Conservation (phyloP, 2,329 filamentous ascomycete species). For the Aspergillus aculeatinus region DNA sequence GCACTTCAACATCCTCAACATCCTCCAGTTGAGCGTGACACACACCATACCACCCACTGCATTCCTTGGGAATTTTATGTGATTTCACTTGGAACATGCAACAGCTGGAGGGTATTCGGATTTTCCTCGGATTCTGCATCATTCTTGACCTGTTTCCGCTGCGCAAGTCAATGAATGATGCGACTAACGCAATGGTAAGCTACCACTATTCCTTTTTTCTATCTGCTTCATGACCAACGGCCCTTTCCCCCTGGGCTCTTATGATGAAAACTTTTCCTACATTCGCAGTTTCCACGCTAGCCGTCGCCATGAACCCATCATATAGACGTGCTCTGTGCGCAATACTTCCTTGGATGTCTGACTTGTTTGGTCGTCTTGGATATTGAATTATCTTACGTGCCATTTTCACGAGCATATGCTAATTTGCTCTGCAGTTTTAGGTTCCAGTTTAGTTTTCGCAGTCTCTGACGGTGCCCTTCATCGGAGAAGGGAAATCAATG, state of each 20-base stretch:
- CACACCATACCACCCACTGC: background rate
- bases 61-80: background rate
- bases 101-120: too few relatives aligned
- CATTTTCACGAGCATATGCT: background rate
- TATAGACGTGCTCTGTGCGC: constrained; percentile 36
- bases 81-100: background rate
- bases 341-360: constrained; percentile 44
- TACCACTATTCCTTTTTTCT: background rate
- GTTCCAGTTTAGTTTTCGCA: background rate
- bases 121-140: background rate
- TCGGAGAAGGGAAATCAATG: too few relatives aligned
- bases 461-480: too few relatives aligned
- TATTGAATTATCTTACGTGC: constrained; percentile 17
- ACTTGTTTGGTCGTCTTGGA: constrained; percentile 10
- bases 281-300: constrained; percentile 46
- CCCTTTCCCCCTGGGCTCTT: constrained; percentile 21
- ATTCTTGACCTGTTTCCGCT: background rate
- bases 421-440: constrained; percentile 11
- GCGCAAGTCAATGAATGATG: background rate
- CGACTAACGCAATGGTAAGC: constrained; percentile 1
- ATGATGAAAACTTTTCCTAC: constrained; percentile 46
- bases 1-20: constrained; percentile 8
- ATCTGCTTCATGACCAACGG: constrained; percentile 18
- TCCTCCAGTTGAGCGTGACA: background rate
- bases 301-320: constrained; percentile 37